Percentiles rank a stretch among this genome's conserved stretches.
Conservation (phyloP, 768 basidiomycete species). For the Serpula lacrymans region DNA sequence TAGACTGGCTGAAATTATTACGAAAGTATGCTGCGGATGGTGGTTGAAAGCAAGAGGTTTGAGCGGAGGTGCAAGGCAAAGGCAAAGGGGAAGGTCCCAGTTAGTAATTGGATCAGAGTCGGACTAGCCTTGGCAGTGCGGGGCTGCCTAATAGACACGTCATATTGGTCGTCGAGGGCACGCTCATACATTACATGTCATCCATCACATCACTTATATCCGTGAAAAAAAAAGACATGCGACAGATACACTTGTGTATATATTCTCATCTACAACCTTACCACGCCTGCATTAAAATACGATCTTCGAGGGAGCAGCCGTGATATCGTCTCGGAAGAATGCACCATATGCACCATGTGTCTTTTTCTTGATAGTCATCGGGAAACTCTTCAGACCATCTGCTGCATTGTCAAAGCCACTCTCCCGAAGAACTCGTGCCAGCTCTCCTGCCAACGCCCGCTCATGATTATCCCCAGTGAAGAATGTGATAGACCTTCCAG, state of each 20-base stretch:
- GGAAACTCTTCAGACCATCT: constrained; percentile 70
- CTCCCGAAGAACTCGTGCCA: constrained; percentile 87
- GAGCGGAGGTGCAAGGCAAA: no score
- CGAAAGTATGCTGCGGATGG: no score
- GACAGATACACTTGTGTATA: no score
- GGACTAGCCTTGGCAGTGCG: background rate
- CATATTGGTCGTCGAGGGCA: background rate
- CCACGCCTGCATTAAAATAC: constrained; percentile 47
- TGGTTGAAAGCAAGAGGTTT: no score
- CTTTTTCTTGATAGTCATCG: constrained; percentile 97
- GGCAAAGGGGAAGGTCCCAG: no score
- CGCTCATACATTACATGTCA: background rate
- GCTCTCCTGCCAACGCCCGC: constrained; percentile 83
- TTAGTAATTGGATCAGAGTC: no score
- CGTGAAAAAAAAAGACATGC: no score
- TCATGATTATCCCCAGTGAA: constrained; percentile 94
- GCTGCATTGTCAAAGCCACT: constrained; percentile 76
- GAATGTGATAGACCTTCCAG: constrained; percentile 91
- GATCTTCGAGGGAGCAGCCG: constrained; percentile 71
- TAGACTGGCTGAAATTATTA: no score
- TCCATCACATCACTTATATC: no score
- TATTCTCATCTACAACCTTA: constrained; percentile 1
- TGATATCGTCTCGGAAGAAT: constrained; percentile 66
- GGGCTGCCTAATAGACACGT: background rate
- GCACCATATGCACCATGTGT: constrained; percentile 88